phyloP scores from a whole-genome alignment of 768 basidiomycete species.

The Agaricus subrufescens region DNA sequence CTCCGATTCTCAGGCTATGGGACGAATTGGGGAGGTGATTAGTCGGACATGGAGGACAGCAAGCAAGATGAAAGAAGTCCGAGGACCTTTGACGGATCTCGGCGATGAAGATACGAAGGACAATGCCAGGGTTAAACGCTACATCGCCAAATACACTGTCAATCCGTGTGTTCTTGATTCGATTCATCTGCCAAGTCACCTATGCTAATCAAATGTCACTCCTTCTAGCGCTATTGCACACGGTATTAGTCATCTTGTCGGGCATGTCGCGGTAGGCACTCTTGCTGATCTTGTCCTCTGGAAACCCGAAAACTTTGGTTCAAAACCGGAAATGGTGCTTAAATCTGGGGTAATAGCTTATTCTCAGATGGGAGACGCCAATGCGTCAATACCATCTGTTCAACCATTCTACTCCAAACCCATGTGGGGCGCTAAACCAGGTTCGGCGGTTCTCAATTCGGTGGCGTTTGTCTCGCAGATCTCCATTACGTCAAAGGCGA shows the following conservation, averaged over 20 bases:
- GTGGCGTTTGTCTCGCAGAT: slow-evolving; percentile 78
- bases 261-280: slow-evolving; percentile 74
- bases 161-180: slow-evolving; percentile 69
- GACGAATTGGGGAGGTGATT: slow-evolving; percentile 92
- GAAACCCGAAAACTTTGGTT: slow-evolving; percentile 92
- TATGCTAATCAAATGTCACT: slow-evolving; percentile 2
- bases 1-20: slow-evolving; percentile 98
- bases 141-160: slow-evolving; percentile 94
- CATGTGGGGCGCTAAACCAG: slow-evolving; percentile 88
- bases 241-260: slow-evolving; percentile 84
- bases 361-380: slow-evolving; percentile 96
- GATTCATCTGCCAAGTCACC: not conserved
- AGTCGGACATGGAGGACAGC: slow-evolving; percentile 95
- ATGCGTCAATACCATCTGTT: slow-evolving; percentile 93
- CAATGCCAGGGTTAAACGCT: slow-evolving; percentile 91
- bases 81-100: slow-evolving; percentile 65
- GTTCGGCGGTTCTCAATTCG: slow-evolving; percentile 80
- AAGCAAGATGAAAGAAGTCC: slow-evolving; percentile 82
- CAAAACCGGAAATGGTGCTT: slow-evolving; percentile 89
- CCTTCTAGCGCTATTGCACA: slow-evolving; percentile 80
- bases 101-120: slow-evolving; percentile 71
- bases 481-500: slow-evolving; percentile 34
- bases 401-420: slow-evolving; percentile 83
- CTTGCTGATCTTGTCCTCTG: slow-evolving; percentile 95
- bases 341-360: slow-evolving; percentile 93